Evolutionary conservation across 2,329 filamentous ascomycete genomes (phyloP).

Genomic region (Westerdykella ornata): DNA sequence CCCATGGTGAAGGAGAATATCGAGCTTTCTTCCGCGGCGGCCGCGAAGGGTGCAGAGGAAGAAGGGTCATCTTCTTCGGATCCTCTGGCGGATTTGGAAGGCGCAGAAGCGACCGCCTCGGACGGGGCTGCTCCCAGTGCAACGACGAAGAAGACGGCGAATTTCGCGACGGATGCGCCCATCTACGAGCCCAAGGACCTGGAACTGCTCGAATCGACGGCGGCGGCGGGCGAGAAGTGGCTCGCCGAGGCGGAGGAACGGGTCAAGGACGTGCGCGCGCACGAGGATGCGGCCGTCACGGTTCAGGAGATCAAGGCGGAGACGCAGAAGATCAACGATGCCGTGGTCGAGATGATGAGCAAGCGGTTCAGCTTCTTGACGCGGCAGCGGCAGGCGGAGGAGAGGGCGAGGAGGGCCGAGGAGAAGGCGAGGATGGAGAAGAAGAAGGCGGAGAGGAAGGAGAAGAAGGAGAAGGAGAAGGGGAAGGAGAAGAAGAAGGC

Average conservation of each 20-base stretch:
- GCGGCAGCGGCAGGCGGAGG: conserved; percentile 28
- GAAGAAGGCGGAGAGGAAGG: conserved; percentile 22
- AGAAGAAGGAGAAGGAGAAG: conserved; percentile 22
- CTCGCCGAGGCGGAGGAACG: conserved; percentile 60
- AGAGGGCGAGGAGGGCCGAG: conserved; percentile 24
- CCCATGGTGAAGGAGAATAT: conserved; percentile 65
- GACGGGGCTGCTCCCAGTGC: conserved; percentile 13
- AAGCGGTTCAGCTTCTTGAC: conserved; percentile 45
- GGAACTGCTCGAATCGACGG: conserved; percentile 54
- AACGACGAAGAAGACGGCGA: conserved; percentile 7
- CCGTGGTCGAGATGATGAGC: conserved; percentile 62
- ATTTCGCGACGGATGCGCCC: conserved; percentile 31
- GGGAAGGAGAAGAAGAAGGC: conserved; percentile 26
- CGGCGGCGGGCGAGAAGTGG: conserved; percentile 63
- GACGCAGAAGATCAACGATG: conserved; percentile 64
- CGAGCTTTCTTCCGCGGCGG: conserved; percentile 57
- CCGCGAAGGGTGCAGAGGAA: conserved; percentile 33
- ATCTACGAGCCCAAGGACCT: conserved; percentile 70
- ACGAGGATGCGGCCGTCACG: conserved; percentile 69
- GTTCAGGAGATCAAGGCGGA: conserved; percentile 60
- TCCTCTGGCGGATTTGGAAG: conserved; percentile 67
- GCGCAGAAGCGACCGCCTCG: conserved; percentile 50
- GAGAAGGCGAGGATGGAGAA: conserved; percentile 28
- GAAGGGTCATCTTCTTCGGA: conserved; percentile 37
- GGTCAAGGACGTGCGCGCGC: conserved; percentile 63